Base-by-base conservation (phyloP, 176 grass and related monocot species). In the Hsuehochloa calcarea region DNA sequence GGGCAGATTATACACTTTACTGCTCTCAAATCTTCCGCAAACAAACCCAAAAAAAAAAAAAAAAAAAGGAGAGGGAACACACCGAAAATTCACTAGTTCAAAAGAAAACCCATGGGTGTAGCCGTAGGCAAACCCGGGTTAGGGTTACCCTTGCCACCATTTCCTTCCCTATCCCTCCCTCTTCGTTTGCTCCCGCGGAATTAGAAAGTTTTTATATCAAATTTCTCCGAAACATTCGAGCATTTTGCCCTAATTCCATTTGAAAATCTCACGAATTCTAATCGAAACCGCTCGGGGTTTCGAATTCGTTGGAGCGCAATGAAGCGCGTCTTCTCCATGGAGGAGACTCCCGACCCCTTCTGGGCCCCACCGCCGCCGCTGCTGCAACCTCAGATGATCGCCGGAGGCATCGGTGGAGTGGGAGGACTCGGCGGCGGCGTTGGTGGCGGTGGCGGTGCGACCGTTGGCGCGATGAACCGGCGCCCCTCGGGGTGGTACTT, bases 311-410 rank as follows among this genome's bases (percentile, higher is more conserved):
- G 4, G 73, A 55, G 29, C 22, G 0, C 8, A 8, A 96, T 97
- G 92, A 88, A 92, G 34, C 65, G 15, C 26, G 38, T 70, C 46
- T 89, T 97, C 88, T 72, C 92, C 29, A 73, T 87, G 6, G 92
- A 92, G 4, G 90, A 83, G 50, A 68, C 80, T 27, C 13, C 60
- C 3, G 79, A 81, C 20, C 12, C 77, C 11, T 83, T 95, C 8
- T 90, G 83, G 85, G 52, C 78, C 14, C 65, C 80, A 0, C 40
- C 50, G 2, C 31, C 66, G 51, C 51, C 17, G 0, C 17, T 11
- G n/a, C 22, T 58, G 49, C 13, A 54, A n/a, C 52, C 69, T 65
- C 66, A 12, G 16, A n/a, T 41, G 6, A 25, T 1, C 0, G 44
- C 6, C 4, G 44, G n/a, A 34, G 17, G 72, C 41, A 1, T 47